These are phyloP conservation scores for Lasiodiplodia gonubiensis DNA, from an alignment of 2,329 filamentous ascomycete species.

Conservation along the genomic window DNA sequence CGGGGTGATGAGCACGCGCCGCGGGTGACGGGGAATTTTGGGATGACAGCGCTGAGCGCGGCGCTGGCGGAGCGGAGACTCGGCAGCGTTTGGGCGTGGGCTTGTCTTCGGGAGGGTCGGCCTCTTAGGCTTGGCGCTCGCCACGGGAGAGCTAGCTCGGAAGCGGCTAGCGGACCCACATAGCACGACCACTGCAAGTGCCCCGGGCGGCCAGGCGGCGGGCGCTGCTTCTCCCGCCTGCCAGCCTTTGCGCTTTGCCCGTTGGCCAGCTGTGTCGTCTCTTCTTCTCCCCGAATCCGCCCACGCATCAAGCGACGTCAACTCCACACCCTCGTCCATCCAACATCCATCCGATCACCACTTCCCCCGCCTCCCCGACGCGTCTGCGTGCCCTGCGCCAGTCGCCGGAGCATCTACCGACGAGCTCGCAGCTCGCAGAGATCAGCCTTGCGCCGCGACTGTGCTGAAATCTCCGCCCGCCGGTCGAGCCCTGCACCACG, in stretches of 20 bases:
- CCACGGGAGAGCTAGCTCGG: conserved; percentile 7
- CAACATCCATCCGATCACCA: conserved; percentile 4
- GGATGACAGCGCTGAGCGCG: neutral
- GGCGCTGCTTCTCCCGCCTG: conserved; percentile 16
- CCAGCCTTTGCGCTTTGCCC: conserved; percentile 24
- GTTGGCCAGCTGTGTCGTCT: conserved; percentile 27
- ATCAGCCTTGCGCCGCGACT: conserved; percentile 24
- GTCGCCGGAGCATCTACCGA: conserved; percentile 13
- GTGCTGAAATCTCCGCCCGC: conserved; percentile 19
- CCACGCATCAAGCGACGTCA: conserved; percentile 18
- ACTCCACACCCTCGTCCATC: conserved; percentile 20
- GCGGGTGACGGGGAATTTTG: neutral
- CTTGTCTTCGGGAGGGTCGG: conserved; percentile 7
- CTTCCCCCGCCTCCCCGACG: conserved; percentile 14
- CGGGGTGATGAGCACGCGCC: neutral
- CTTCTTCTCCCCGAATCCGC: conserved; percentile 18
- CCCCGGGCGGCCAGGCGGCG: conserved; percentile 9
- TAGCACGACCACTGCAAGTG: conserved; percentile 20
- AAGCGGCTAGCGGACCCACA: neutral
- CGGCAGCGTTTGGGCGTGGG: neutral
- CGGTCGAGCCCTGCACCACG: conserved; percentile 12
- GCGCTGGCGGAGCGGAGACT: neutral
- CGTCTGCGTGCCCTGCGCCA: conserved; percentile 8
- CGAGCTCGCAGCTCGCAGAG: conserved; percentile 8
- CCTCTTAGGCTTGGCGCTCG: conserved; percentile 3